A percentile compares a stretch with the other conserved stretches of the same genome.
These are phyloP conservation scores for Ceratocystis smalleyi DNA, from an alignment of 2,329 filamentous ascomycete genomes.

Conservation along the genomic window DNA sequence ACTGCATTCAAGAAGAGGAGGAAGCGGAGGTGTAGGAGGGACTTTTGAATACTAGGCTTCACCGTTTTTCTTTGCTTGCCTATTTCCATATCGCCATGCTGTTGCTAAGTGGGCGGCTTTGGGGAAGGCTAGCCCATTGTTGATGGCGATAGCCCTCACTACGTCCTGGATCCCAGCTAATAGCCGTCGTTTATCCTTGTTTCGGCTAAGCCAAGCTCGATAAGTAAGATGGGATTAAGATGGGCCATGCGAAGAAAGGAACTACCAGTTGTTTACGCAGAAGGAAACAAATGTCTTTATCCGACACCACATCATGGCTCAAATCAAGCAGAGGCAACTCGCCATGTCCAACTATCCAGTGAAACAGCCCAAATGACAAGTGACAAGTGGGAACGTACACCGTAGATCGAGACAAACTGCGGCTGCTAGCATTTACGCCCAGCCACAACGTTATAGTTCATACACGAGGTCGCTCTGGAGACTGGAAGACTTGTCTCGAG, in stretches of 20 bases:
- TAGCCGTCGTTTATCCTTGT: neutral
- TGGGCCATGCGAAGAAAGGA: neutral
- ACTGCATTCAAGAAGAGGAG: neutral
- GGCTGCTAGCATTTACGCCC: neutral
- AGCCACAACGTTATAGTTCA: neutral
- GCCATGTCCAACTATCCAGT: neutral
- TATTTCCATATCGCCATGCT: neutral
- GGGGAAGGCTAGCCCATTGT: neutral
- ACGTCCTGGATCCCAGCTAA: too few relatives aligned
- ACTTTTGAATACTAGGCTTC: conserved; percentile 2
- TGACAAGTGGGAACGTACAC: neutral
- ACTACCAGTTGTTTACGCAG: neutral
- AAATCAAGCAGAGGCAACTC: neutral
- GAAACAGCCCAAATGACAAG: neutral
- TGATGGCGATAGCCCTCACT: too few relatives aligned
- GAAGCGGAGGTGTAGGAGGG: neutral
- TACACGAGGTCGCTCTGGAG: neutral
- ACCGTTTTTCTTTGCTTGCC: neutral
- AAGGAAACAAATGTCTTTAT: neutral
- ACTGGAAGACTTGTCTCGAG: neutral
- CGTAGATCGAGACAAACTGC: neutral
- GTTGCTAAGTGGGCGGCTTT: neutral
- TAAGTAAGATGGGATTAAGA: neutral
- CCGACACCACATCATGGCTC: neutral
- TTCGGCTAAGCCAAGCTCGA: neutral